Evolutionary conservation across 2,329 filamentous ascomycete genomes (phyloP), one percentile per base, ranked within the genome.

Genomic region (Penicillium freii): DNA sequence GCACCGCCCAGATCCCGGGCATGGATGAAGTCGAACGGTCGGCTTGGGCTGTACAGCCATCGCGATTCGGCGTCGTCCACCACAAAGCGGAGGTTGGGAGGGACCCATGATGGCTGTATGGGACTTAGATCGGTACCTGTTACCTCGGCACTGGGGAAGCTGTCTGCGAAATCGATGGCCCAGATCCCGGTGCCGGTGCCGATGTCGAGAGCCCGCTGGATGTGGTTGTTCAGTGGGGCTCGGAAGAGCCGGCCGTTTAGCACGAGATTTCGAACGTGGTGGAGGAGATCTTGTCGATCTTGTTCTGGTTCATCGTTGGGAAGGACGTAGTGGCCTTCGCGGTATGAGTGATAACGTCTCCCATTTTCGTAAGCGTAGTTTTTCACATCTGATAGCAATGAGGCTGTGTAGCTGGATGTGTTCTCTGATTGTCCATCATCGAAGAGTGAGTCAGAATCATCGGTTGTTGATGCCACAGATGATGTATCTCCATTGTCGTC

Each of bases 111-210:
- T 17, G 69, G 66, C 57, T 71, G 68, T 54, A 71, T 71, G 13
- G 80, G 78, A 13, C 76, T 79, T 45, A 81, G 73, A 57, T 81
- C 79, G 17, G 73, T 80, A 25, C 80, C 80, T 7, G 76, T 72
- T 44, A 83, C 72, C 33, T 70, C 67, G 21, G 78, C 74, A 39
- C 63, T 61, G 21, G 75, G 73, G 53, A 73, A 66, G 39, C 69
- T 56, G 65, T 77, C 61, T 56, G 68, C 72, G 10, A 73, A 70
- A 33, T 77, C 72, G 13, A 71, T 70, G n/a, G 67, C 68, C 69
- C 69, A 71, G 44, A 69, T 66, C 1, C 69, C 69, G 2, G 64
- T 78, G 61, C 59, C 76, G 54, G 76, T 78, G 68, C 58, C 76
- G 38, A 71, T 77, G 59, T 78, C 75, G 10, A 78, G 65, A 10